Evolutionary conservation across 495 filamentous ascomycete species (phyloP), one percentile per base, ranked within the genome.

Genomic region (Talaromyces nanjingensis): DNA sequence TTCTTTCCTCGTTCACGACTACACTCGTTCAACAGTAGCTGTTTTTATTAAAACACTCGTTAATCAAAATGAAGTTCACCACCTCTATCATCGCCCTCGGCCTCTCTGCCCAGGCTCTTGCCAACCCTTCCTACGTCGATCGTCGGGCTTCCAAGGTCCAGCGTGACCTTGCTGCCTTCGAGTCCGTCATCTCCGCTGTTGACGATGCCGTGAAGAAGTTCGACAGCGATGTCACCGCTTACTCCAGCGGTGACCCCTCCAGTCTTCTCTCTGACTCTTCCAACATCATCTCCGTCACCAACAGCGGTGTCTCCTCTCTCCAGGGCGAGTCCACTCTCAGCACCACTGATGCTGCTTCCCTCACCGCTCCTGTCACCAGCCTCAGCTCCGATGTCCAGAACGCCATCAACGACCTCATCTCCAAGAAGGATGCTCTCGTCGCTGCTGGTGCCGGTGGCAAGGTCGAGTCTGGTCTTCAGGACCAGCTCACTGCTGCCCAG

Each of bases 21-120:
- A 61, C 59, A 45, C 59, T 61, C 59, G 59, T 61, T 61, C 59
- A 61, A 22, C 16, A 49, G 45, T 49, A 56, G 53, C 53, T 29
- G 53, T 56, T 56, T 56, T 56, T 56, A 56, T 56, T 37, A 27
- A 61, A 39, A 59, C 57, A 61, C 34, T 65, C 47, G 52, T 64
- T 65, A 64, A 56, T 58, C 66, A 63, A 67, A 9, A 80, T 80
- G 78, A 80, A 77, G 73, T 66, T 71, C 65, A 72, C 74, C 33
- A 59, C 70, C n/a, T 62, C 72, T 42, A 54, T 72, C 55, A 56
- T 75, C 65, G 73, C 76, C 45, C 59, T 75, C 49, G 69, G 66
- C 64, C 69, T 69, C 53, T 70, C 65, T 64, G 67, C 66, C 68
- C 58, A 34, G 49, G 68, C 67, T 64, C n/a, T 66, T 53, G 73